Conservation (phyloP, 31 red algal species). For the Porphyra umbilicalis region DNA sequence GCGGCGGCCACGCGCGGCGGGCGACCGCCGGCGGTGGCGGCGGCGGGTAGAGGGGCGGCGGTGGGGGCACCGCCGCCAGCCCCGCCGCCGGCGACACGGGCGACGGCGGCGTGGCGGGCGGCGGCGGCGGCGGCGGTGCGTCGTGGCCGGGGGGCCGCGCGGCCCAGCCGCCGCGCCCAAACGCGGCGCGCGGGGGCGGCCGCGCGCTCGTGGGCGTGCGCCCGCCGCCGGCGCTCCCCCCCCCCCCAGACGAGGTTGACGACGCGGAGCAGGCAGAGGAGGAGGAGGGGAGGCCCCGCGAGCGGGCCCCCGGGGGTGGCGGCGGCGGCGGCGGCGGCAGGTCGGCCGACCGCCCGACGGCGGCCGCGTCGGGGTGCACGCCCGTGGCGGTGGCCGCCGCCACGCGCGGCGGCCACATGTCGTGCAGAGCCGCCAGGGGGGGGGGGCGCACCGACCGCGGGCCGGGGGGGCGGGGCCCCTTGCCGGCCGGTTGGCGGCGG, state of each 20-base stretch:
- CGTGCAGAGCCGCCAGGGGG: neutral
- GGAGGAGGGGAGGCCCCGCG: neutral
- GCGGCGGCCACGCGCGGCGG: neutral
- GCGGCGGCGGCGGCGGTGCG: neutral
- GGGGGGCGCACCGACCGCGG: neutral
- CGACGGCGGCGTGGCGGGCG: neutral
- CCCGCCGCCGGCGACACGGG: too few relatives aligned
- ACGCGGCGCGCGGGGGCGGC: too few relatives aligned
- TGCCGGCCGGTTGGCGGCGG: neutral
- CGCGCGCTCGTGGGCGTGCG: too few relatives aligned
- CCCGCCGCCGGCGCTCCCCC: too few relatives aligned
- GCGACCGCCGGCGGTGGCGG: neutral
- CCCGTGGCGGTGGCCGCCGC: neutral
- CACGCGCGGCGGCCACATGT: neutral
- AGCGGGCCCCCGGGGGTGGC: neutral
- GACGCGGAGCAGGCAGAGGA: neutral
- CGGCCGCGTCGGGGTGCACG: neutral
- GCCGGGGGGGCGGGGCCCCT: neutral
- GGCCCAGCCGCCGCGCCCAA: neutral
- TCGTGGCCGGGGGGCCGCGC: neutral
- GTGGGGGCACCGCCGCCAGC: neutral
- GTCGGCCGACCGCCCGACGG: too few relatives aligned
- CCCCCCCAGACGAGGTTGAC: neutral
- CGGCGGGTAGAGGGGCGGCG: too few relatives aligned
- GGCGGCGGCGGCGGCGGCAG: neutral